phyloP scores from a whole-genome alignment of 805 yeast species.

The Saturnispora sekii region DNA sequence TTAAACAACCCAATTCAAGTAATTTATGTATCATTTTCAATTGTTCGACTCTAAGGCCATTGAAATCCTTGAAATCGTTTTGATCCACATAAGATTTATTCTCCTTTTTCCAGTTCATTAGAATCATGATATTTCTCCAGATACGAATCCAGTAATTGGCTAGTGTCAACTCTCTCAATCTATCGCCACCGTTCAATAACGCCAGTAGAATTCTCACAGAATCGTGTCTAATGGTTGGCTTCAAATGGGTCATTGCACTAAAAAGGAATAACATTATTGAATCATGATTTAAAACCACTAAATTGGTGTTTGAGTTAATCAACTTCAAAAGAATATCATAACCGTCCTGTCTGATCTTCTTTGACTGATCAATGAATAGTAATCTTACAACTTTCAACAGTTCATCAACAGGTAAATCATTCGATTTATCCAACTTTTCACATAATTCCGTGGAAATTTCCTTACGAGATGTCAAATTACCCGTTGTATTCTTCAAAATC shows the following conservation, averaged over 20 bases:
- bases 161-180: slow-evolving; percentile 36
- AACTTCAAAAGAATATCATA: slow-evolving; percentile 9
- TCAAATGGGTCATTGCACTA: slow-evolving; percentile 90
- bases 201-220: slow-evolving; percentile 59
- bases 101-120: slow-evolving; percentile 57
- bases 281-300: slow-evolving; percentile 52
- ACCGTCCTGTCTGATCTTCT: slow-evolving; percentile 34
- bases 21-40: slow-evolving; percentile 29
- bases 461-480: slow-evolving; percentile 16
- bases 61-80: slow-evolving; percentile 15
- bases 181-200: slow-evolving; percentile 35
- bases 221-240: slow-evolving; percentile 63
- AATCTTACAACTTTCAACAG: slow-evolving; percentile 51
- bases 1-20: slow-evolving; percentile 19
- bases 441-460: slow-evolving; percentile 14
- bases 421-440: slow-evolving; percentile 15
- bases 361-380: slow-evolving; percentile 56
- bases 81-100: slow-evolving; percentile 15
- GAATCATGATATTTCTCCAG: slow-evolving; percentile 53
- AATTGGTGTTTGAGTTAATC: slow-evolving; percentile 9
- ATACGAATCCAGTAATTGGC: slow-evolving; percentile 57
- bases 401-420: slow-evolving; percentile 45
- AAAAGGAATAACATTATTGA: slow-evolving; percentile 63
- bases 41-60: slow-evolving; percentile 25
- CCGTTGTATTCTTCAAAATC: slow-evolving; percentile 45